Evolutionary conservation across 345 rosid genomes (phyloP).

Genomic region (Populus tremula): DNA sequence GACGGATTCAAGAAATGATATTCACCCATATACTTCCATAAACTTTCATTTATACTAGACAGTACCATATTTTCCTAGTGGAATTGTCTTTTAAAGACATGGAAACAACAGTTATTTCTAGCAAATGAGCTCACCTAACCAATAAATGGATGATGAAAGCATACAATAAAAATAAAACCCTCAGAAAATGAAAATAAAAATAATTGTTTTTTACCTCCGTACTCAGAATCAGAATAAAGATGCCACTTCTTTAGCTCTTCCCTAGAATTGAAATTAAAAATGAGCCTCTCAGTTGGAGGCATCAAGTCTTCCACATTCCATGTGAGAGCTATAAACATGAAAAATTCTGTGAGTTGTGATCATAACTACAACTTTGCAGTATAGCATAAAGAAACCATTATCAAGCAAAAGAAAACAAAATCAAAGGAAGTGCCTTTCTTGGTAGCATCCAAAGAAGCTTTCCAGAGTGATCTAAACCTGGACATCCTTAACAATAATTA

Average conservation of each 20-base stretch:
- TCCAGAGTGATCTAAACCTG: constrained; percentile 64
- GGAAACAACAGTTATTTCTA: no score
- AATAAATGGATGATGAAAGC: neutral
- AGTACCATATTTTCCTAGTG: neutral
- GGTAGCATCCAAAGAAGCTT: constrained; percentile 78
- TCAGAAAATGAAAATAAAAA: neutral
- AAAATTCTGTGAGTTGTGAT: no score
- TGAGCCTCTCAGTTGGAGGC: constrained; percentile 67
- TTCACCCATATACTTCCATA: neutral
- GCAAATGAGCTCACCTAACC: no score
- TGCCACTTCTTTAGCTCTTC: constrained; percentile 88
- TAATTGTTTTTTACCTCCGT: constrained; percentile 58
- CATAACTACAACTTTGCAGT: no score
- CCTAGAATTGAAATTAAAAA: constrained; percentile 71
- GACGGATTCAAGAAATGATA: neutral
- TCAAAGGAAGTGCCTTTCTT: constrained; percentile 53
- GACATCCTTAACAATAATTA: constrained; percentile 43
- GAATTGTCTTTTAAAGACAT: no score
- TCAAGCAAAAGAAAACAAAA: neutral
- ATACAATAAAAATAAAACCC: neutral
- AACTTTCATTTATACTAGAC: neutral
- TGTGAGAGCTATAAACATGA: constrained; percentile 49
- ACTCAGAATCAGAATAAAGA: constrained; percentile 87
- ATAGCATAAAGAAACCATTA: neutral
- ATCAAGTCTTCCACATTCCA: constrained; percentile 84